Conservation (phyloP, 2,329 filamentous ascomycete species). For the Neoascochyta sp. region DNA sequence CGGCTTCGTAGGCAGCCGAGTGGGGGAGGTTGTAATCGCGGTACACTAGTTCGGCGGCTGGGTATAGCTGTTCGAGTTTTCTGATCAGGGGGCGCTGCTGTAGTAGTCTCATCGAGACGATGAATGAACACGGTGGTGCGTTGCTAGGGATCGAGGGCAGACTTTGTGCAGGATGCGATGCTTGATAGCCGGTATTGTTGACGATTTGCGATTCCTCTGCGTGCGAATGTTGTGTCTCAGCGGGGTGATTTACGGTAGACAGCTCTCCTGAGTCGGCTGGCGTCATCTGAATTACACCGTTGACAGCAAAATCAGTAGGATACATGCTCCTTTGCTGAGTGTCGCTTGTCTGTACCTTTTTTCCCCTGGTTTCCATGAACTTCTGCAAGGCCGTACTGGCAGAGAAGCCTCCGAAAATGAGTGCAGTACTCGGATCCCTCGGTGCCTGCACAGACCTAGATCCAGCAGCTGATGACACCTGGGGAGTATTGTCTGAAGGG, state of each 20-base stretch:
- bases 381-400: constrained; percentile 45
- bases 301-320: too few species aligned
- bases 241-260: too few species aligned
- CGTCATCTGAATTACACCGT: too few species aligned
- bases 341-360: too few species aligned
- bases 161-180: constrained; percentile 1
- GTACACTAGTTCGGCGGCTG: constrained; percentile 55
- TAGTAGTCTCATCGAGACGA: constrained; percentile 52
- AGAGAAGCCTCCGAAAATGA: constrained; percentile 42
- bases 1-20: constrained; percentile 55
- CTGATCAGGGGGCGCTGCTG: constrained; percentile 48
- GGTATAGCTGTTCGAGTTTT: constrained; percentile 50
- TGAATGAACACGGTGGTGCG: constrained; percentile 39
- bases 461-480: too few species aligned
- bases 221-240: not conserved
- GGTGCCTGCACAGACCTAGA: not conserved
- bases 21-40: constrained; percentile 51
- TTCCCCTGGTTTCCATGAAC: constrained; percentile 51
- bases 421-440: constrained; percentile 9
- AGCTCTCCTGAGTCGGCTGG: constrained; percentile 1
- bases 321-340: too few species aligned
- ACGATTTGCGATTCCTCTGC: not conserved
- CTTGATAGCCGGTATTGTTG: not conserved
- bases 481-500: too few species aligned
- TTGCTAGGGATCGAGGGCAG: constrained; percentile 26